Evolutionary conservation across 805 yeast species (phyloP), one percentile per base, ranked within the genome.

Genomic region (Pichia eremophila): DNA sequence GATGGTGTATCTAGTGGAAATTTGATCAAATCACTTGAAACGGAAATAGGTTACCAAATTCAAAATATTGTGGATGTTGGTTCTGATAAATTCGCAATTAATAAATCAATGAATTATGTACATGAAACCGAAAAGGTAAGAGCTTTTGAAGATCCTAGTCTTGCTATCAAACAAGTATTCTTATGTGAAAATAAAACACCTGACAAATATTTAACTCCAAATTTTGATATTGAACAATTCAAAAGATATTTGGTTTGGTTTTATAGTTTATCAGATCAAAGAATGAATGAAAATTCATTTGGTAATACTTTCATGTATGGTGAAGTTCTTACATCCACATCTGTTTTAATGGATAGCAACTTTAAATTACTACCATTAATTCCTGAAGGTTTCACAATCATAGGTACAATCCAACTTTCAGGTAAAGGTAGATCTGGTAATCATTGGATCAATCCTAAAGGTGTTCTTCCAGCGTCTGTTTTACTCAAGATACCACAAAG

Each of bases 381-480:
- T 28, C 96, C 96, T 1, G 72, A 79, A 28, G 96, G 96, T 0
- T 74, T 81, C 11, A 70, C 79, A 1, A 63, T 82, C 11, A 73
- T 81, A 4, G 96, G 95, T 0, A 81, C 90, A 1, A 77, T 84
- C 4, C 99, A 93, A 63, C 82, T 87, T 1, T 76, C 88, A 0
- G 99, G 99, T 1, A 73, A 91, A 43, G 99, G 99, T 3, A 77
- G 99, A 48, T 95, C 97, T 15, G 95, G 93, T 1, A 93, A 93
- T 54, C 81, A 80, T 2, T 93, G 99, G 99, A 83, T 93, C 25
- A 90, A 87, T 55, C 99, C 99, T 4, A 73, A 76, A 25, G 99
- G 99, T 11, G 95, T 89, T 1, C 66, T 88, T 63, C 95, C 98
- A 0, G 77, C 81, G 8, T 87, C 96, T 0, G 74, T 80, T 1